These are phyloP conservation scores for Phaffomyces opuntiae DNA, from an alignment of 805 yeast species.

Conservation along the genomic window DNA sequence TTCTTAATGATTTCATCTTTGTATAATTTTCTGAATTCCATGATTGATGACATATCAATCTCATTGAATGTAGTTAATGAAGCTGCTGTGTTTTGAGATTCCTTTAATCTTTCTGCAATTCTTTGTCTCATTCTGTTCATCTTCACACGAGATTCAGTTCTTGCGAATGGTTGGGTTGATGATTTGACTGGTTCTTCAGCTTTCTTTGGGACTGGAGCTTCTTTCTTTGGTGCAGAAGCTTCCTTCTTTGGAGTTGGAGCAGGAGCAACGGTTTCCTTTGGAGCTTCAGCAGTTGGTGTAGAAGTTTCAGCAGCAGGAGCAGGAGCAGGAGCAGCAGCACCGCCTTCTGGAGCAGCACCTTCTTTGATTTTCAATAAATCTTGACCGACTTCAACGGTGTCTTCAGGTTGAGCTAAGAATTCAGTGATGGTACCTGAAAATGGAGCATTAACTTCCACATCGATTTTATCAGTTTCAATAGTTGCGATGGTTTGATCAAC, in stretches of 20 bases:
- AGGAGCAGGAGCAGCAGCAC: slow-evolving; percentile 18
- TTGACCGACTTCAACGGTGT: slow-evolving; percentile 94
- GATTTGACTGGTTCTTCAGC: slow-evolving; percentile 17
- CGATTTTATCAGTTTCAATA: slow-evolving; percentile 97
- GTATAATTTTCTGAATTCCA: slow-evolving; percentile 93
- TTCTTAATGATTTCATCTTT: slow-evolving; percentile 94
- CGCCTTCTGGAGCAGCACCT: slow-evolving; percentile 59
- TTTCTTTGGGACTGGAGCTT: slow-evolving; percentile 14
- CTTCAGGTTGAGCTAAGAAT: slow-evolving; percentile 75
- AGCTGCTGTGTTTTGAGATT: slow-evolving; percentile 98
- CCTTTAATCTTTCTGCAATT: slow-evolving; percentile 98
- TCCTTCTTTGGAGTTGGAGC: slow-evolving; percentile 9
- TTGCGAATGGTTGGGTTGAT: slow-evolving; percentile 46
- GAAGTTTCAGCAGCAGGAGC: slow-evolving; percentile 46
- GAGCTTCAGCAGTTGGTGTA: slow-evolving; percentile 16
- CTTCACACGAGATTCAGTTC: slow-evolving; percentile 87
- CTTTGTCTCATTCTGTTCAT: slow-evolving; percentile 99
- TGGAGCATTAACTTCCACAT: slow-evolving; percentile 94
- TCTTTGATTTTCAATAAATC: slow-evolving; percentile 83
- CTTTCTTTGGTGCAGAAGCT: slow-evolving; percentile 13
- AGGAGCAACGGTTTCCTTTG: slow-evolving; percentile 13
- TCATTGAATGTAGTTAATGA: slow-evolving; percentile 97
- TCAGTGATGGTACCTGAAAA: slow-evolving; percentile 84
- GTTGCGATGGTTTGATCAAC: slow-evolving; percentile 91
- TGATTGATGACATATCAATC: slow-evolving; percentile 87